A percentile compares a stretch with the other conserved stretches of the same genome.
Evolutionary conservation across 345 rosid species (phyloP).

Genomic region (Alliaria petiolata): DNA sequence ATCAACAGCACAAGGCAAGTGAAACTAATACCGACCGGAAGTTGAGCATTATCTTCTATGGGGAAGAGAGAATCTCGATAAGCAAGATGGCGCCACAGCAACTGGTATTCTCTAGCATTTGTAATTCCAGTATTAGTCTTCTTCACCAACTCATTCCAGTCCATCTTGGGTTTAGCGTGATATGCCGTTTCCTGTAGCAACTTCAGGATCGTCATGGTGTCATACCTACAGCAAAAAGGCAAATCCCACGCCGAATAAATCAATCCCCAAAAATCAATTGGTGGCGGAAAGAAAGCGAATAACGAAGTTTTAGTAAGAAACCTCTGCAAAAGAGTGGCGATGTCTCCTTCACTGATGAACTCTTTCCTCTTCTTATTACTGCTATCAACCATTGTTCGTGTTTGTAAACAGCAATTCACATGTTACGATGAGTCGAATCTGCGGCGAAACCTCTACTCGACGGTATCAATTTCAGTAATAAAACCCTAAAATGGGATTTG

Average conservation of each 20-base stretch:
- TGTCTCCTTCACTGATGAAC: slow-evolving; percentile 60
- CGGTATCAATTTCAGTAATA: not conserved
- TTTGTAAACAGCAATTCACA: slow-evolving; percentile 28
- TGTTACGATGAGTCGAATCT: slow-evolving; percentile 17
- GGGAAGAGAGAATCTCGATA: slow-evolving; percentile 51
- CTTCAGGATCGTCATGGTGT: slow-evolving; percentile 48
- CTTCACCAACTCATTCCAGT: slow-evolving; percentile 66
- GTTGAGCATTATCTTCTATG: slow-evolving; percentile 47
- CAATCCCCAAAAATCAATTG: not conserved
- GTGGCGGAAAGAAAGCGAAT: no score
- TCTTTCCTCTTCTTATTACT: slow-evolving; percentile 48
- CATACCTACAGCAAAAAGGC: slow-evolving; percentile 41
- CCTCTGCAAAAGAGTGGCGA: slow-evolving; percentile 70
- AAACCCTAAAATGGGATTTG: slow-evolving; percentile 40
- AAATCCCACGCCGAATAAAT: not conserved
- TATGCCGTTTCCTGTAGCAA: slow-evolving; percentile 63
- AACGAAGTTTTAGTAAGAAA: slow-evolving; percentile 16
- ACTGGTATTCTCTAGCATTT: slow-evolving; percentile 67
- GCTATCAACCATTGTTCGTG: slow-evolving; percentile 44
- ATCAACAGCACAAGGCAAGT: no score
- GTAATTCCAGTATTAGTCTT: slow-evolving; percentile 67
- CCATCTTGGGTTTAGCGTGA: slow-evolving; percentile 41
- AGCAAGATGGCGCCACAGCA: slow-evolving; percentile 96
- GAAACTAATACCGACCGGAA: slow-evolving; percentile 43
- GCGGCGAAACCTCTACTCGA: not conserved